These are phyloP conservation scores for Chrysochromulina parva DNA, from an alignment of 78 protist genomes.

Conservation along the genomic window DNA sequence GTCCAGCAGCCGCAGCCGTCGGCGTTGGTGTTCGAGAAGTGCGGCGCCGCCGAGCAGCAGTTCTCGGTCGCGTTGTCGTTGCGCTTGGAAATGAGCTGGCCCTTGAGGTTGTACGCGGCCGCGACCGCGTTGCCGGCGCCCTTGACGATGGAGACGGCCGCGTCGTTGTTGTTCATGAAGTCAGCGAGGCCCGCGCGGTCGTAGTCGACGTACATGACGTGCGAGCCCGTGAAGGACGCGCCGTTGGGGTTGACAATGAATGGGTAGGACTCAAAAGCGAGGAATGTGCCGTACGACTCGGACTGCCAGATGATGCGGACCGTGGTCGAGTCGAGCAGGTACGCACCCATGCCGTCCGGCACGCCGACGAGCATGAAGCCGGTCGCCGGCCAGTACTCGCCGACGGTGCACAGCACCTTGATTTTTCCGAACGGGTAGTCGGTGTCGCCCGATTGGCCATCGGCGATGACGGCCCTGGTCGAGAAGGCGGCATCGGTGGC, in stretches of 20 bases:
- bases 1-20: background rate
- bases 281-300: background rate
- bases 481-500: background rate
- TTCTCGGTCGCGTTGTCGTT: no score
- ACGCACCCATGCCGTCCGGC: slow-evolving; percentile 4
- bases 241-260: background rate
- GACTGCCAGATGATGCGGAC: background rate
- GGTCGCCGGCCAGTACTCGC: background rate
- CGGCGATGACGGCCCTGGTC: background rate
- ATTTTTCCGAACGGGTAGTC: background rate
- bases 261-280: background rate
- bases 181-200: background rate
- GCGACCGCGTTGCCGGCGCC: background rate
- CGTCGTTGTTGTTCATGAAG: background rate
- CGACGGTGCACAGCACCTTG: background rate
- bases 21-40: slow-evolving; percentile 3
- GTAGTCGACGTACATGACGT: slow-evolving; percentile 17
- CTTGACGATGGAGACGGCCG: background rate
- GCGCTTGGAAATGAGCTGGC: background rate
- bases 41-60: background rate
- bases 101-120: background rate
- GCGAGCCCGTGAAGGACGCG: slow-evolving; percentile 9
- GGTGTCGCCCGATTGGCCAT: background rate
- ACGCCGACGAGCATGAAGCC: background rate
- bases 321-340: background rate